Evolutionary conservation across 140 eudicot species (phyloP).

Genomic region (Stevia rebaudiana): DNA sequence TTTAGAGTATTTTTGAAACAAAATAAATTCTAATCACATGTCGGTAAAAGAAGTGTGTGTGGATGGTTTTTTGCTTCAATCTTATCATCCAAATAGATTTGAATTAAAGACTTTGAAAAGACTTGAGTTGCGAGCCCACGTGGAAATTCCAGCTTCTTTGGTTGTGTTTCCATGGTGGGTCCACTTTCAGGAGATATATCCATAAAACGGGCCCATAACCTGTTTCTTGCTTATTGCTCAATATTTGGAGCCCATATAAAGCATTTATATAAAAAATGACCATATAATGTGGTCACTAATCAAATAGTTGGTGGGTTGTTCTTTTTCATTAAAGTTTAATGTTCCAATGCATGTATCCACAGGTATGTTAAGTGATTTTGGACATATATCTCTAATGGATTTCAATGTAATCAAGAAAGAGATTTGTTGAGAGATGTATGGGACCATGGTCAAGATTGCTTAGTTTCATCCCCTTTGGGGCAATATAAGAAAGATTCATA

Average conservation of each 20-base stretch:
- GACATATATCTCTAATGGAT: constrained; percentile 34
- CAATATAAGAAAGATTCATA: neutral
- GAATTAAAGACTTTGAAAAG: constrained; percentile 23
- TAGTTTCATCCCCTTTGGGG: constrained; percentile 27
- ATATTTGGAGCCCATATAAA: constrained; percentile 29
- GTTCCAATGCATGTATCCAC: constrained; percentile 46
- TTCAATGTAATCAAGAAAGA: constrained; percentile 36
- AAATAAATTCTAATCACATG: no score
- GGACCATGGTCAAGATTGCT: constrained; percentile 29
- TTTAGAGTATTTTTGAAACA: no score
- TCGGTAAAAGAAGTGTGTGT: constrained; percentile 27
- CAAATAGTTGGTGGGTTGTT: constrained; percentile 51
- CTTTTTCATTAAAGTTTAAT: constrained; percentile 35
- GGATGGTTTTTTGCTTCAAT: neutral
- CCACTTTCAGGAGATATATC: constrained; percentile 60
- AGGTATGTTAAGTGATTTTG: constrained; percentile 32
- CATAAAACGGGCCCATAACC: constrained; percentile 35
- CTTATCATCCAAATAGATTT: constrained; percentile 10
- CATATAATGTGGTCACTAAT: constrained; percentile 24
- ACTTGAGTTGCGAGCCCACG: constrained; percentile 43
- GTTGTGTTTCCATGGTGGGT: constrained; percentile 56
- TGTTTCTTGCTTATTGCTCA: constrained; percentile 25
- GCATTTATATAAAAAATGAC: constrained; percentile 20
- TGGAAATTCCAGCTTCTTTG: constrained; percentile 60
- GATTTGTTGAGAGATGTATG: constrained; percentile 28